Evolutionary conservation across 2,329 filamentous ascomycete species (phyloP), one percentile per base, ranked within the genome.

Genomic region (Pestalotiopsis sp.): DNA sequence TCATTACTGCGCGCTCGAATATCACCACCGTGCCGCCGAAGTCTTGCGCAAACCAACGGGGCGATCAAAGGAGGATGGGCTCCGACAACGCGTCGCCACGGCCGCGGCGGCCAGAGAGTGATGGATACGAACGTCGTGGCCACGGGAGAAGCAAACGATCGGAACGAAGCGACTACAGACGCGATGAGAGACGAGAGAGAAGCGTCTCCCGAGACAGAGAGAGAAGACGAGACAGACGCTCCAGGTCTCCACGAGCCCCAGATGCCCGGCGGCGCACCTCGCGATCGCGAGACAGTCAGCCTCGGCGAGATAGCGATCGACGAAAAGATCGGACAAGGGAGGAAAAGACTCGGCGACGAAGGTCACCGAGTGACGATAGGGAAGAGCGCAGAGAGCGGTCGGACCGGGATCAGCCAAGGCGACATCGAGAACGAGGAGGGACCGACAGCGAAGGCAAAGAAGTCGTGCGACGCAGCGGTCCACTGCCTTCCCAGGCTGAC

Each of bases 401-500:
- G 6, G 45, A 52, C 11, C 41, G 41, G 41, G 41, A 49, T 49
- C 45, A 20, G 45, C 6, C 17, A 3, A 7, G 17, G 17, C 70
- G 72, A 66, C 73, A 74, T 62, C 72, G 72, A 64, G 68, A 71
- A 27, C 65, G 75, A 41, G 70, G 76, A 25, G 75, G 73, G 31
- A 67, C 27, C 68, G 70, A 73, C 67, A 72, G 64, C 25, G 64
- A 71, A 68, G 71, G 67, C 71, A 78, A 76, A 71, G 73, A 78
- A 66, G 66, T 77, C 17, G 73, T 79, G 41, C 80, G 75, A 71
- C 82, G 78, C 60, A 76, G 76, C 66, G 87, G 86, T 0, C 88
- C 89, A 0, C 79, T 91, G 12, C 88, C 88, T 1, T 88, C 88
- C 0, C 89, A 91, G 74, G 82, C 83, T 52, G 85, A 85, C 72